Conservation (phyloP, 192 early-diverging fungal genomes). For the Linnemannia exigua region DNA sequence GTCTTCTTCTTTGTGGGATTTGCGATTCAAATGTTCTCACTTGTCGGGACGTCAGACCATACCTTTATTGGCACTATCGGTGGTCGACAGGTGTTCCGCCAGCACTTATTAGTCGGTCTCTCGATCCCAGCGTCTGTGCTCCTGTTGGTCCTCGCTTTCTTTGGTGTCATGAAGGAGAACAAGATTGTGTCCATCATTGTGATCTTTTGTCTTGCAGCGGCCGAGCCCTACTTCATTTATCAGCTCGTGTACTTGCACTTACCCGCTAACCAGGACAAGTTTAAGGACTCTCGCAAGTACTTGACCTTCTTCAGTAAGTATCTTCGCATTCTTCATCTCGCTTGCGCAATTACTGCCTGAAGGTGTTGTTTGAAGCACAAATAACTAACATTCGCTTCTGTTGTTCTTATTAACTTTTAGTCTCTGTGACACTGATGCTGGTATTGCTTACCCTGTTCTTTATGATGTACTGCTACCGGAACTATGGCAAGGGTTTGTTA, state of each 20-base stretch:
- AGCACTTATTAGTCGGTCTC: conserved; percentile 37
- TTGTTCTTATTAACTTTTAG: not conserved
- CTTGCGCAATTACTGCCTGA: not conserved
- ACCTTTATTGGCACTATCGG: conserved; percentile 37
- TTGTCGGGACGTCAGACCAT: conserved; percentile 68
- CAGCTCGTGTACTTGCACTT: conserved; percentile 26
- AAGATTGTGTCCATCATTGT: conserved; percentile 36
- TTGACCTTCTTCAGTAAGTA: conserved; percentile 57
- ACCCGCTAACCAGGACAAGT: conserved; percentile 12
- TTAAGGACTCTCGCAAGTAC: conserved; percentile 34
- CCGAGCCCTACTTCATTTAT: conserved; percentile 47
- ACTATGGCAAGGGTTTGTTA: conserved; percentile 50
- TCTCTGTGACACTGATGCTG: conserved; percentile 44
- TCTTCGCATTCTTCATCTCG: too few relatives aligned
- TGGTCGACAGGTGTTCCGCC: conserved; percentile 23
- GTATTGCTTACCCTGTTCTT: conserved; percentile 40
- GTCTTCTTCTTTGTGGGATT: conserved; percentile 75
- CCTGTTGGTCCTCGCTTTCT: conserved; percentile 36
- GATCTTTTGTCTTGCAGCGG: conserved; percentile 37
- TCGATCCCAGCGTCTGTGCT: conserved; percentile 41
- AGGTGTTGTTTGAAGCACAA: not conserved
- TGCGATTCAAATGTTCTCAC: conserved; percentile 71
- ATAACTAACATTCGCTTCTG: not conserved
- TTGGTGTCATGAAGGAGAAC: conserved; percentile 47
- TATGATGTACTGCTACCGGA: conserved; percentile 56